phyloP scores from a whole-genome alignment of 2,329 filamentous ascomycete species.

The Blastomyces silverae region DNA sequence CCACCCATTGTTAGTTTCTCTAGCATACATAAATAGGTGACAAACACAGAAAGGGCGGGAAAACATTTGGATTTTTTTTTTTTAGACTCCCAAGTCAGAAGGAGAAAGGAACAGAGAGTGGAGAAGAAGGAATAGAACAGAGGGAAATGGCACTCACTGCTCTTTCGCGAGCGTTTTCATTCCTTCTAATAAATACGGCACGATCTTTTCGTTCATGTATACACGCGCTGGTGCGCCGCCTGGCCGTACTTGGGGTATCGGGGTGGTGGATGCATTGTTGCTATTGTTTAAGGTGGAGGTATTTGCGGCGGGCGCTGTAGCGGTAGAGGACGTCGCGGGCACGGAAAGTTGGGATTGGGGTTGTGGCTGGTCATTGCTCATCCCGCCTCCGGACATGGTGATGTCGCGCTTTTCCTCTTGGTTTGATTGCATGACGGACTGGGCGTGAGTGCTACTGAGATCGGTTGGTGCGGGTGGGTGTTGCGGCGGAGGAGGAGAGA shows the following conservation, averaged over 20 bases:
- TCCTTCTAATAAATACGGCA: conserved; percentile 61
- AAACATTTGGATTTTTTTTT: not conserved
- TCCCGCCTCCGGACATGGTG: conserved; percentile 17
- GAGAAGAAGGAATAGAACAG: not conserved
- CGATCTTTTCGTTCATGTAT: conserved; percentile 66
- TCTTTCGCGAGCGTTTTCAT: conserved; percentile 68
- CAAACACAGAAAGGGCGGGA: not conserved
- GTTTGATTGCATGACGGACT: not conserved
- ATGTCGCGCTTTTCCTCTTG: conserved; percentile 18
- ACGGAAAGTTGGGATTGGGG: conserved; percentile 1
- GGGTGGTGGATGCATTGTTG: conserved; percentile 8
- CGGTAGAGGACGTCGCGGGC: not conserved
- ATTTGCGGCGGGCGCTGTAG: not conserved
- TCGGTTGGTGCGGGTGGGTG: not conserved
- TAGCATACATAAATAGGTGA: not conserved
- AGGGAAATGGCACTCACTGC: conserved; percentile 49
- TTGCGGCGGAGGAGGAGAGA: not conserved
- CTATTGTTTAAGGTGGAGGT: not conserved
- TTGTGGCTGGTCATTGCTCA: not conserved
- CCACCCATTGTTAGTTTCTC: not conserved
- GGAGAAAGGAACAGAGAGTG: not conserved
- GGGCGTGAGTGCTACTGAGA: not conserved
- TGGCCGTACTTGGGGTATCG: conserved; percentile 41
- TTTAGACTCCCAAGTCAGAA: not conserved
- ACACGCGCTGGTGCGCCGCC: conserved; percentile 63